These are phyloP conservation scores for Fusarium sp. DNA, from an alignment of 2,329 filamentous ascomycete species.

Conservation along the genomic window DNA sequence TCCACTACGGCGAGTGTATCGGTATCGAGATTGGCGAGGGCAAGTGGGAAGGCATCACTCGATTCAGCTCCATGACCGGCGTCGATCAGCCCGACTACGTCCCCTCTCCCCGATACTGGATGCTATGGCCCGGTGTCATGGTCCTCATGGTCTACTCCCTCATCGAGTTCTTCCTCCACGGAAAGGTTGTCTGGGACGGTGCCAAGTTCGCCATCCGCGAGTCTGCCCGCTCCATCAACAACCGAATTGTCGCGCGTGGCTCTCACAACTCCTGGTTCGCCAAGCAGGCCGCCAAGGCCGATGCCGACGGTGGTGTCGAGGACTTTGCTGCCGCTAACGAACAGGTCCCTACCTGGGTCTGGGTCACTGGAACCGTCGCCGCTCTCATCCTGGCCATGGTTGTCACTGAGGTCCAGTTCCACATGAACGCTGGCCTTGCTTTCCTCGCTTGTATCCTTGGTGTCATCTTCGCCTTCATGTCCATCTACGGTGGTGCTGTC, in stretches of 20 bases:
- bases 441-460: conserved; percentile 68
- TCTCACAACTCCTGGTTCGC: conserved; percentile 52
- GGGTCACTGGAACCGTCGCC: conserved; percentile 59
- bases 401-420: conserved; percentile 63
- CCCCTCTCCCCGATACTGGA: conserved; percentile 58
- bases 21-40: conserved; percentile 55
- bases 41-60: conserved; percentile 50
- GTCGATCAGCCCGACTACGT: conserved; percentile 48
- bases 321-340: conserved; percentile 58
- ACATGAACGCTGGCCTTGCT: conserved; percentile 68
- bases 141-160: conserved; percentile 58
- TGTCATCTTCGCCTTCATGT: conserved; percentile 70
- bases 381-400: conserved; percentile 67
- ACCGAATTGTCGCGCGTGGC: conserved; percentile 49
- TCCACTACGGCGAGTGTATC: conserved; percentile 64
- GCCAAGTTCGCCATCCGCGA: conserved; percentile 52
- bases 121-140: conserved; percentile 60
- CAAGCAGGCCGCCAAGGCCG: conserved; percentile 53
- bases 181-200: conserved; percentile 54
- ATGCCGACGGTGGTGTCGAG: conserved; percentile 51
- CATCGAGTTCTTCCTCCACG: conserved; percentile 57
- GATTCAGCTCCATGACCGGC: conserved; percentile 51
- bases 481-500: conserved; percentile 63
- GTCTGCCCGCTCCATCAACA: conserved; percentile 50
- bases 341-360: conserved; percentile 67